These are phyloP conservation scores for Inga oerstediana DNA, from an alignment of 306 rosid species.

Conservation along the genomic window DNA sequence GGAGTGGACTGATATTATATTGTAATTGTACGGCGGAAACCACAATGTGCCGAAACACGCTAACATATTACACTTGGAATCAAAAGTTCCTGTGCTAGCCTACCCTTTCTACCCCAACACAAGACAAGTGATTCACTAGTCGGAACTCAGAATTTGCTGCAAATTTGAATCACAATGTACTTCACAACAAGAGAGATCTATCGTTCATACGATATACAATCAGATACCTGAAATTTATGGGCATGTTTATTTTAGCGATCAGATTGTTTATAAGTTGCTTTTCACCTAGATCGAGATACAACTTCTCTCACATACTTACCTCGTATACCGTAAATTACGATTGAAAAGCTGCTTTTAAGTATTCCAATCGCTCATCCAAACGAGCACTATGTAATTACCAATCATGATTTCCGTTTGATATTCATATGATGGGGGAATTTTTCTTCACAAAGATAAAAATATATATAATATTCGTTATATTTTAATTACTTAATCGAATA, in stretches of 20 bases:
- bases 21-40: background rate
- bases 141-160: background rate
- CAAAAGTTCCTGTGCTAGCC: background rate
- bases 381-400: background rate
- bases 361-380: too few relatives aligned
- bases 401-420: background rate
- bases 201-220: background rate
- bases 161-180: background rate
- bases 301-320: too few relatives aligned
- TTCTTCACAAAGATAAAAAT: background rate
- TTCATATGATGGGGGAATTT: background rate
- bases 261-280: too few relatives aligned
- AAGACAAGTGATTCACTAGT: background rate
- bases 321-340: too few relatives aligned
- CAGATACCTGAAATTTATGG: background rate
- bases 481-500: background rate
- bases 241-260: too few relatives aligned
- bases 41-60: background rate
- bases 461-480: background rate
- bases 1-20: background rate
- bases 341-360: too few relatives aligned
- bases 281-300: too few relatives aligned
- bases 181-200: background rate
- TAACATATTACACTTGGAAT: background rate
- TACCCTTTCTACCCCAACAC: background rate